These are phyloP conservation scores for Pistacia integerrima DNA, from an alignment of 345 rosid genomes.

Conservation along the genomic window DNA sequence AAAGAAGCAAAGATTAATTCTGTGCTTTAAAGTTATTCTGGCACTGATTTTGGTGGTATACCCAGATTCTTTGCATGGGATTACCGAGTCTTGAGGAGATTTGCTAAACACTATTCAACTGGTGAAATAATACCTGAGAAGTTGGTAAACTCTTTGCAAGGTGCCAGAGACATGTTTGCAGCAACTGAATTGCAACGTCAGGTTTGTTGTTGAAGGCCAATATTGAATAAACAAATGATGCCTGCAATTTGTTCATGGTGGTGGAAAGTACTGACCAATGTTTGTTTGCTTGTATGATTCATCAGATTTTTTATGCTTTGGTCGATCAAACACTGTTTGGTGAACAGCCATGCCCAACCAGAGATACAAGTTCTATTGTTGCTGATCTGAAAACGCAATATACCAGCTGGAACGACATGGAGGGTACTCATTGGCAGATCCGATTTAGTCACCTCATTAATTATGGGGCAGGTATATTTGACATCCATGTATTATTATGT, in stretches of 20 bases:
- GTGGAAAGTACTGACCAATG: slow-evolving; percentile 4
- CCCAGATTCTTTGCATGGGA: slow-evolving; percentile 88
- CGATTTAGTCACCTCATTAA: slow-evolving; percentile 82
- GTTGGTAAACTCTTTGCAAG: slow-evolving; percentile 77
- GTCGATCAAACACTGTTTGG: slow-evolving; percentile 89
- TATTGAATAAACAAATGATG: slow-evolving; percentile 19
- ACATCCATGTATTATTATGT: not conserved
- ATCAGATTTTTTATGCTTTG: slow-evolving; percentile 73
- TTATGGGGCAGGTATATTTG: slow-evolving; percentile 78
- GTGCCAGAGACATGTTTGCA: slow-evolving; percentile 87
- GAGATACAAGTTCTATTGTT: slow-evolving; percentile 58
- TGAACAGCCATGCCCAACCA: slow-evolving; percentile 47
- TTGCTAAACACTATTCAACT: slow-evolving; percentile 82
- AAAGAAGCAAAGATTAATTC: not conserved
- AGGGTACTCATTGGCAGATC: slow-evolving; percentile 85
- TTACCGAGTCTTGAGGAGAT: slow-evolving; percentile 74
- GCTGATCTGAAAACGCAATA: slow-evolving; percentile 67
- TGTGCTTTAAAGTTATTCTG: not conserved
- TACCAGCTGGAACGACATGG: slow-evolving; percentile 87
- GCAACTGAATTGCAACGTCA: slow-evolving; percentile 96
- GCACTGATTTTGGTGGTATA: slow-evolving; percentile 24
- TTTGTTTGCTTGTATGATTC: slow-evolving; percentile 16
- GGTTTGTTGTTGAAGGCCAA: slow-evolving; percentile 43
- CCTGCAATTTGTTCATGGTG: not conserved
- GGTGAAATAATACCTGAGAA: slow-evolving; percentile 87